Conservation (phyloP, 768 basidiomycete species). For the Pisolithus microcarpus region DNA sequence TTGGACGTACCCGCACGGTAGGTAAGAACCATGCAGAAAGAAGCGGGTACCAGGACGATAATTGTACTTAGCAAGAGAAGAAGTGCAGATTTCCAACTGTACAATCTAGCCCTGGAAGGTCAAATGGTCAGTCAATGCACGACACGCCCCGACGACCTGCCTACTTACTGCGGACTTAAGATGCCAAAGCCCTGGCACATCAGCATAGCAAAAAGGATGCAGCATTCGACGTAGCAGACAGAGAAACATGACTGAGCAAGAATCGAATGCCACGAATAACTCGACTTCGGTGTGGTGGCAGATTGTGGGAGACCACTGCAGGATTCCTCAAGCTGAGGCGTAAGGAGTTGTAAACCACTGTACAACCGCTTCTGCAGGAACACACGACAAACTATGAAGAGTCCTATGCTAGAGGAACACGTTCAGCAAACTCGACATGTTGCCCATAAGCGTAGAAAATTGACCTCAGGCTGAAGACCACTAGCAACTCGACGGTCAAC, state of each 20-base stretch:
- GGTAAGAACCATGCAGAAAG: constrained; percentile 52
- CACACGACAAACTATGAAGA: constrained; percentile 54
- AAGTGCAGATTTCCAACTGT: constrained; percentile 67
- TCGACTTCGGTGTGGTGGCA: constrained; percentile 13
- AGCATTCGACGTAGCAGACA: constrained; percentile 67
- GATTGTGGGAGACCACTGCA: constrained; percentile 15
- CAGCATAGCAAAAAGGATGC: constrained; percentile 62
- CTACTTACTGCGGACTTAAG: constrained; percentile 48
- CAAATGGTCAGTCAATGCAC: not conserved
- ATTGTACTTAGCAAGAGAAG: constrained; percentile 52
- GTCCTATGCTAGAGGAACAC: constrained; percentile 29
- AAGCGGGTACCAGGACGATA: constrained; percentile 61
- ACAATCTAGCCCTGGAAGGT: constrained; percentile 44
- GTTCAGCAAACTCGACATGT: not conserved
- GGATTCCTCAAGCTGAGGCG: constrained; percentile 24
- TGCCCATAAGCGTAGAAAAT: constrained; percentile 1
- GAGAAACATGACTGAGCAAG: constrained; percentile 59
- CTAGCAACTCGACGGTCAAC: constrained; percentile 7
- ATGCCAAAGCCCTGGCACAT: constrained; percentile 61
- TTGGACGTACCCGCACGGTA: constrained; percentile 27
- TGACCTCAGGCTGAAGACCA: constrained; percentile 15
- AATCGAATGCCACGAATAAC: constrained; percentile 40
- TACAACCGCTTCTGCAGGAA: constrained; percentile 54
- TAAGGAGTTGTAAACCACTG: constrained; percentile 47
- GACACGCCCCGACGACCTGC: not conserved